Base-by-base conservation (phyloP, 495 filamentous ascomycete species). In the Barbatosphaeria neglecta region DNA sequence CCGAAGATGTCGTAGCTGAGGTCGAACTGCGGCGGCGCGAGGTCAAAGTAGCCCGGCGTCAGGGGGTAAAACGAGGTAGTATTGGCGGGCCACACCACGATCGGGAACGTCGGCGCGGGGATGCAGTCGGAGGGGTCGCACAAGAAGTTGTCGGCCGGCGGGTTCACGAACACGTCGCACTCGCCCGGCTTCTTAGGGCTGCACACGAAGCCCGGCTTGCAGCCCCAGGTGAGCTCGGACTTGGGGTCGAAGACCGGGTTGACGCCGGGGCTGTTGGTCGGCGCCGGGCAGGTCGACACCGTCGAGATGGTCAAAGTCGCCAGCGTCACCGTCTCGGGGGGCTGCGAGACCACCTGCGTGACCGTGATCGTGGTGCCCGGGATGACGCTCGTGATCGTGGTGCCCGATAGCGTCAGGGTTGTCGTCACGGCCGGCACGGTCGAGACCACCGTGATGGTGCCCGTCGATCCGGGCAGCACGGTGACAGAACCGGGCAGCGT, bases 191-290 rank as follows among this genome's bases (percentile, higher is more conserved):
- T 72, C 1, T 74, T 65, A 48, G 61, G 59, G 35, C 60, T 61
- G 60, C 83, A 87, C 18, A 86, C 61, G 13, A 50, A 77, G 1
- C 83, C 82, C 9, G 83, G 78, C 8, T 60, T 44, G 50, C 83
- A 87, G 25, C 83, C 83, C 70, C 70, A 81, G 1, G 70, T 73
- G 27, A 54, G 59, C 35, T 75, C 61, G 4, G 61, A 64, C 33
- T 47, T 15, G 23, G 22, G 7, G 22, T 19, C 38, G 16, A 31
- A 39, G 37, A n/a, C 39, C 39, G 45, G 35, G 37, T 41, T 41
- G 22, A 23, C 39, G 22, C 19, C 39, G 13, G 39, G 24, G n/a
- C 41, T 19, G 11, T 56, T 58, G 2, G 55, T 59, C 16, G 61
- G 58, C 0, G 54, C 45, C 4, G 60, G 40, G 46, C 67, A 70